These are phyloP conservation scores for Murraya paniculata DNA, from an alignment of 345 rosid species.

Conservation along the genomic window DNA sequence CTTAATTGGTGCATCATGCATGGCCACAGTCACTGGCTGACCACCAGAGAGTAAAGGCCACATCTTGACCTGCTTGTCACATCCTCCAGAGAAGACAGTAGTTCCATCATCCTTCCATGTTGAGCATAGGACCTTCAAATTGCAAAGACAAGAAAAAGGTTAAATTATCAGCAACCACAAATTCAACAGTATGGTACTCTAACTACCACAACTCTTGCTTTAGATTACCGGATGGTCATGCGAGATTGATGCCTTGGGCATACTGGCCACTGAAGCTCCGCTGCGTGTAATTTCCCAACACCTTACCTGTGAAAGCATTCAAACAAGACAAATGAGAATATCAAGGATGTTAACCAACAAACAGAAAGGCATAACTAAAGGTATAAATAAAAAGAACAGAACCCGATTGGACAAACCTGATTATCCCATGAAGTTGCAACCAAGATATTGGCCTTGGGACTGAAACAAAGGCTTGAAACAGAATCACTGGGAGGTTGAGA, in stretches of 20 bases:
- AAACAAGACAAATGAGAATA: neutral
- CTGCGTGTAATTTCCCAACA: conserved; percentile 85
- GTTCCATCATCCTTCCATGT: conserved; percentile 99
- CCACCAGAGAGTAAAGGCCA: conserved; percentile 89
- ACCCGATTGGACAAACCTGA: conserved; percentile 52
- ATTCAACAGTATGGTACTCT: neutral
- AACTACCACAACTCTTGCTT: conserved; percentile 3
- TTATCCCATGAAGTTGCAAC: conserved; percentile 98
- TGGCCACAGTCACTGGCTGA: conserved; percentile 84
- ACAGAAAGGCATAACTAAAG: neutral
- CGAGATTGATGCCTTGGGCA: conserved; percentile 79
- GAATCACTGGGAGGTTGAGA: conserved; percentile 83
- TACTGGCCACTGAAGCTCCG: conserved; percentile 50
- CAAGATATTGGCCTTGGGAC: conserved; percentile 87
- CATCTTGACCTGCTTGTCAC: conserved; percentile 99
- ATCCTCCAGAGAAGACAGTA: conserved; percentile 88
- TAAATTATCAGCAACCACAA: neutral
- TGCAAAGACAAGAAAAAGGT: conserved; percentile 5
- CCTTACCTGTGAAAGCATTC: conserved; percentile 58
- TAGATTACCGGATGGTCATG: conserved; percentile 91
- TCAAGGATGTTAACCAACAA: neutral
- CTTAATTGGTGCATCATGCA: conserved; percentile 87
- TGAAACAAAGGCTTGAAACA: conserved; percentile 84
- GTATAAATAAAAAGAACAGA: neutral
- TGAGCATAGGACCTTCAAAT: conserved; percentile 76